A percentile compares a stretch with the other conserved stretches of the same genome.
These are phyloP conservation scores for Phytophthora constricta DNA, from an alignment of 352 stramenopile genomes.

Conservation along the genomic window DNA sequence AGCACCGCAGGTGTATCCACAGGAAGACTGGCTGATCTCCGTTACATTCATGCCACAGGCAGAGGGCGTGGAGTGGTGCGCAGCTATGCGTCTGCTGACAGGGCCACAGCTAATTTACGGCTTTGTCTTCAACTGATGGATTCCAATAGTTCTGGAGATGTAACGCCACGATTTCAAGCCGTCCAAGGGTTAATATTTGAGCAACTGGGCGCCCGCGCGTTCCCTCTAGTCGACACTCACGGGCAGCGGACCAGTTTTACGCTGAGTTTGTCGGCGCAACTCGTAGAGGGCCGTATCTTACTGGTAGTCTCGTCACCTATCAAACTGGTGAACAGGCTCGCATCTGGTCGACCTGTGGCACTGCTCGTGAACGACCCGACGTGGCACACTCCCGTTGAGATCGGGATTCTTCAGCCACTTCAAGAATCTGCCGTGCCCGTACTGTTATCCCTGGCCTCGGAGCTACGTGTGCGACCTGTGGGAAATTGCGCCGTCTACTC, in stretches of 20 bases:
- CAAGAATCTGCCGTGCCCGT: slow-evolving; percentile 76
- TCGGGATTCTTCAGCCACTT: slow-evolving; percentile 62
- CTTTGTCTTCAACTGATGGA: slow-evolving; percentile 71
- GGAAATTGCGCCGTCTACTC: slow-evolving; percentile 47
- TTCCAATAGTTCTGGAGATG: slow-evolving; percentile 22
- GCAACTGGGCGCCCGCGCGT: slow-evolving; percentile 69
- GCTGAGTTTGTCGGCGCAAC: slow-evolving; percentile 67
- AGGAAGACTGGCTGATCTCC: slow-evolving; percentile 60
- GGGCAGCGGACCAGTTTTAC: slow-evolving; percentile 61
- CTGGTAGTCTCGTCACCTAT: slow-evolving; percentile 82
- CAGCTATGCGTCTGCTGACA: slow-evolving; percentile 69
- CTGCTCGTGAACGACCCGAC: slow-evolving; percentile 84
- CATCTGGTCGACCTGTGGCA: slow-evolving; percentile 63
- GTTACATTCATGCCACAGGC: slow-evolving; percentile 68
- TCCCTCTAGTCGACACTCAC: slow-evolving; percentile 61
- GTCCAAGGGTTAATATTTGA: slow-evolving; percentile 87
- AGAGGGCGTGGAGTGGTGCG: slow-evolving; percentile 72
- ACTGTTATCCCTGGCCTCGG: slow-evolving; percentile 67
- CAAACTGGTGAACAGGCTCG: slow-evolving; percentile 73
- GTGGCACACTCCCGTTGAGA: slow-evolving; percentile 75
- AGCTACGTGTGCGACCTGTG: slow-evolving; percentile 69
- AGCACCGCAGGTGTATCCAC: slow-evolving; percentile 44
- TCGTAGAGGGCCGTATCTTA: slow-evolving; percentile 83
- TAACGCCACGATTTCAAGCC: slow-evolving; percentile 52
- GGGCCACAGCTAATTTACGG: slow-evolving; percentile 57